These are phyloP conservation scores for Cladosporium sp. DNA, from an alignment of 2,329 filamentous ascomycete species.

Conservation along the genomic window DNA sequence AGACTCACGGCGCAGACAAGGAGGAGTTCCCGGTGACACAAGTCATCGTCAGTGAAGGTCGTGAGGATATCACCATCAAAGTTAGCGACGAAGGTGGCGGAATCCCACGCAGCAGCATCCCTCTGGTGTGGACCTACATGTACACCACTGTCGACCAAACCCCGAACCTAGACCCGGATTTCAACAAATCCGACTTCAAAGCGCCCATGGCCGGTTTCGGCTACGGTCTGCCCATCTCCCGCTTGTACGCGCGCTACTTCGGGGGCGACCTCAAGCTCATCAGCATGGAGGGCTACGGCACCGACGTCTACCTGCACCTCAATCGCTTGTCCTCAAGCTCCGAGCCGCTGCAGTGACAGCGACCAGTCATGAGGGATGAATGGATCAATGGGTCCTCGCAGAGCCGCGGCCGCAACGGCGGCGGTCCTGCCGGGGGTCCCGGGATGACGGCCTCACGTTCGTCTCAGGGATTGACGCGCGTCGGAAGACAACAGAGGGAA, in stretches of 20 bases:
- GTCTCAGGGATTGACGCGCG: slow-evolving; percentile 50
- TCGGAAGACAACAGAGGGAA: slow-evolving; percentile 25
- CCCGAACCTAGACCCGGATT: slow-evolving; percentile 90
- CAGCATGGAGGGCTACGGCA: slow-evolving; percentile 99
- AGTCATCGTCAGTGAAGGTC: slow-evolving; percentile 94
- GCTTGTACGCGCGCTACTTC: slow-evolving; percentile 94
- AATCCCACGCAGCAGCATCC: slow-evolving; percentile 87
- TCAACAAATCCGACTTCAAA: slow-evolving; percentile 99
- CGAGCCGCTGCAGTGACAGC: slow-evolving; percentile 88
- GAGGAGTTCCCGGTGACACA: slow-evolving; percentile 96
- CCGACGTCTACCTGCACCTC: slow-evolving; percentile 95
- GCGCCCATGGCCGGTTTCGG: slow-evolving; percentile 98
- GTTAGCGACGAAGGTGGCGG: slow-evolving; percentile 95
- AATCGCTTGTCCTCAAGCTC: slow-evolving; percentile 94
- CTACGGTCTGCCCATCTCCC: slow-evolving; percentile 91
- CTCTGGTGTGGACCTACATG: slow-evolving; percentile 99
- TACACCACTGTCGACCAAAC: slow-evolving; percentile 98
- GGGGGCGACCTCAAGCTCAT: slow-evolving; percentile 96
- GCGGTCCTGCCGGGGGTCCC: slow-evolving; percentile 1
- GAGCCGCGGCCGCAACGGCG: slow-evolving; percentile 7
- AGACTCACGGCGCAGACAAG: slow-evolving; percentile 90
- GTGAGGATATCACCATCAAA: slow-evolving; percentile 99
- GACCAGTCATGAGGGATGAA: slow-evolving; percentile 81
- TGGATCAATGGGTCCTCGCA: slow-evolving; percentile 30
- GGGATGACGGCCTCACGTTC: slow-evolving; percentile 28